These are phyloP conservation scores for Mrakia blollopis DNA, from an alignment of 768 basidiomycete species.

Conservation along the genomic window DNA sequence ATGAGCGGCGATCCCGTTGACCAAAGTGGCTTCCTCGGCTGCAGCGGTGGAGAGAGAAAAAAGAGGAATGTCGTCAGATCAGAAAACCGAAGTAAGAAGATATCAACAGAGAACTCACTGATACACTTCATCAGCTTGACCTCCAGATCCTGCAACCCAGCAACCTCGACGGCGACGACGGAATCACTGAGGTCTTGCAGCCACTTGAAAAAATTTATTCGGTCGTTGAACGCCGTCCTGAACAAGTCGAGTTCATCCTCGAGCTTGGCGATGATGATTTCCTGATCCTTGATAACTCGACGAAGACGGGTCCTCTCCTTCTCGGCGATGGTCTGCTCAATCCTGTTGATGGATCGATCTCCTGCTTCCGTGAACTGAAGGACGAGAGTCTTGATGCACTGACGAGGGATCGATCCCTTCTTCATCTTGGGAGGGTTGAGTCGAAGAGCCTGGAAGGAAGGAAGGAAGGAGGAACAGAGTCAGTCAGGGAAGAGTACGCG, in stretches of 20 bases:
- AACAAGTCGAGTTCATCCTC: slow-evolving; percentile 8
- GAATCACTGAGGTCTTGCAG: background rate
- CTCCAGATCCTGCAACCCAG: background rate
- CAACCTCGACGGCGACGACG: background rate
- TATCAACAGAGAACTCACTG: background rate
- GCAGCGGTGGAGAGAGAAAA: background rate
- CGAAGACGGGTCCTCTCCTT: slow-evolving; percentile 10
- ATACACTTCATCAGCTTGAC: background rate
- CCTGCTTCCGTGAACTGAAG: background rate
- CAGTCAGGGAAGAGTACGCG: background rate
- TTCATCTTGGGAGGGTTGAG: slow-evolving; percentile 9
- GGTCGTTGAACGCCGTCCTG: background rate
- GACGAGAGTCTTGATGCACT: background rate
- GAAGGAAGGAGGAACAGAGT: background rate
- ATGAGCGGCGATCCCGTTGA: background rate
- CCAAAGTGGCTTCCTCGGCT: background rate
- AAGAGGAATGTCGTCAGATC: background rate
- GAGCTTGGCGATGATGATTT: slow-evolving; percentile 12
- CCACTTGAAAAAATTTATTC: background rate
- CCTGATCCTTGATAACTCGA: background rate
- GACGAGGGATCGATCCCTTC: background rate
- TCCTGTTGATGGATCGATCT: background rate
- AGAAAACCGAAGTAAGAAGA: too few relatives aligned
- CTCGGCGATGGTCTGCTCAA: background rate
- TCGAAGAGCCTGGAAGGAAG: background rate